Base-by-base conservation (phyloP, 441 rosid species). In the Gossypium schwendimanii region DNA sequence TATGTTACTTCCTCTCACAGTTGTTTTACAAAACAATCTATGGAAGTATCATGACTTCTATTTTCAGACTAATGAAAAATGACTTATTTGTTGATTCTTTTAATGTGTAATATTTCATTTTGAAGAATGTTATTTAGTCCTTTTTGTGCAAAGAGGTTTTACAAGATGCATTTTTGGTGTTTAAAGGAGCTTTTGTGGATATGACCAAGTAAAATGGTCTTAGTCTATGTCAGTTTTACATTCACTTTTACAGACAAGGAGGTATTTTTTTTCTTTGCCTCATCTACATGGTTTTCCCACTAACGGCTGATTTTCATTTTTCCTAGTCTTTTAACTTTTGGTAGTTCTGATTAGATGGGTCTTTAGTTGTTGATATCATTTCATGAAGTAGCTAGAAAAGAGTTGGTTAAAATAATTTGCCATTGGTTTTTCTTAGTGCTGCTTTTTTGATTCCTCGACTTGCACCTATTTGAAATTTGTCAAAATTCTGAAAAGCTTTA, bases 11-110 rank as follows among this genome's bases (percentile, higher is more conserved):
- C 4, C 59, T 52, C 10, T 52, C 4, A 1, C 39, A 28, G 4
- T 66, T 15, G 4, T 26, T 12, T 23, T n/a, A 41, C 14, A 0
- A 63, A 63, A 21, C 8, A 41, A 41, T 41, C 33, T 64, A 23
- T 65, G 4, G 12, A 44, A 14, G 21, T 45, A 11, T 24, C 36
- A 6, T 23, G 70, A 44, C 70, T 65, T 64, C 33, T 44, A 45
- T 33, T 21, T 21, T 65, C 36, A 65, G 55, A 23, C 55, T 65
- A 45, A 21, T 65, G 33, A 23, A 23, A 23, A 23, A 23, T 45
- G 47, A 65, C 55, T 65, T 65, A 12, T 45, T 65, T 65, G 23
- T 62, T 62, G n/a, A 15, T 7, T 62, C 8, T 63, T 64, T 23
- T 45, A 45, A 23, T 14, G 20, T 54, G 14, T 45, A 24, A 65